These are phyloP conservation scores for Plasmodium fragile DNA, from an alignment of 169 alveolate species.

Conservation along the genomic window DNA sequence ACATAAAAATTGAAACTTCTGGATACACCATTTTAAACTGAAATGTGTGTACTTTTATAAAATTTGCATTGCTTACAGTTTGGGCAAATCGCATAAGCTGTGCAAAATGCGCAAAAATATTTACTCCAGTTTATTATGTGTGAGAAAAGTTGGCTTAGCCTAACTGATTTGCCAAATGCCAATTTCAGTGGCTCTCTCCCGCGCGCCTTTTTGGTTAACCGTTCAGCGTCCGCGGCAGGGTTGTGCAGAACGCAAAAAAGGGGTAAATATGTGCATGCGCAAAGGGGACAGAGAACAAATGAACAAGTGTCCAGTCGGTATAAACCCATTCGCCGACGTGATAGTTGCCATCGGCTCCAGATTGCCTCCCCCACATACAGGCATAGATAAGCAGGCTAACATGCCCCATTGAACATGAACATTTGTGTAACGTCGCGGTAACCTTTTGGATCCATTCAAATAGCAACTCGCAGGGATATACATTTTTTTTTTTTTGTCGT, in stretches of 20 bases:
- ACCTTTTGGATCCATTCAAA: not conserved
- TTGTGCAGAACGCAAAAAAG: not conserved
- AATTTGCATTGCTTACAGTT: not conserved
- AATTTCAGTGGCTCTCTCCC: not conserved
- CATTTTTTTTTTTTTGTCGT: not conserved
- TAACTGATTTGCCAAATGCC: not conserved
- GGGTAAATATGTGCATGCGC: not conserved
- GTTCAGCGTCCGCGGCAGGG: not conserved
- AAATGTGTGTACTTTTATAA: not conserved
- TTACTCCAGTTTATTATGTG: not conserved
- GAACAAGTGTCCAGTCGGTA: not conserved
- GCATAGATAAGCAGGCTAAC: not conserved
- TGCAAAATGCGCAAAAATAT: not conserved
- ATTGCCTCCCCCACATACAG: not conserved
- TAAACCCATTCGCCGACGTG: not conserved
- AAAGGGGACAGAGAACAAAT: not conserved
- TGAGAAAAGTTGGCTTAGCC: not conserved
- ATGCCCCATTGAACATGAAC: not conserved
- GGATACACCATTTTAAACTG: not conserved
- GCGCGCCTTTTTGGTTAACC: not conserved
- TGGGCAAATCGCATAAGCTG: not conserved
- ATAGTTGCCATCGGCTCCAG: not conserved
- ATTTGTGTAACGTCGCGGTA: not conserved
- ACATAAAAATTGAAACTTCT: not conserved
- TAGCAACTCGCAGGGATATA: not conserved